phyloP scores from a whole-genome alignment of 2,329 filamentous ascomycete genomes.

The Fusarium paranaense region DNA sequence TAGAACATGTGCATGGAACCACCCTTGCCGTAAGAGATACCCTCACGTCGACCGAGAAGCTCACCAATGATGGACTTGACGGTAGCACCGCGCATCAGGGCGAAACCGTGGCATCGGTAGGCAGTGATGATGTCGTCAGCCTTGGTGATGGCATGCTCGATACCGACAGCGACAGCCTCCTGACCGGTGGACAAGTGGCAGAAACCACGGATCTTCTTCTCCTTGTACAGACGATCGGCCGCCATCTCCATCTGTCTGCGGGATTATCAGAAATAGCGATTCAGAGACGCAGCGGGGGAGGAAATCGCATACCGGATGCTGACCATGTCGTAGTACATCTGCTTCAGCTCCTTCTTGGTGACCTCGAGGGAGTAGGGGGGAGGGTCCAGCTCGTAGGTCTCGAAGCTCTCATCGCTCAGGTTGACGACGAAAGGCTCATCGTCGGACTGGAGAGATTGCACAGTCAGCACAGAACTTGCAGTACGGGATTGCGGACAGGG shows the following conservation, averaged over 20 bases:
- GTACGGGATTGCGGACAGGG: not conserved
- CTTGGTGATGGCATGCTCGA: slow-evolving; percentile 94
- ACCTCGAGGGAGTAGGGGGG: slow-evolving; percentile 92
- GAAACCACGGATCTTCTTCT: slow-evolving; percentile 99
- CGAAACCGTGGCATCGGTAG: slow-evolving; percentile 99
- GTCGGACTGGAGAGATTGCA: slow-evolving; percentile 74
- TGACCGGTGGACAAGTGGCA: slow-evolving; percentile 98
- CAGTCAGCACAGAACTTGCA: slow-evolving; percentile 28
- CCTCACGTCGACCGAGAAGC: slow-evolving; percentile 92
- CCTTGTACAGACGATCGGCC: slow-evolving; percentile 98
- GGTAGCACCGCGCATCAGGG: slow-evolving; percentile 92
- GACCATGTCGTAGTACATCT: slow-evolving; percentile 99
- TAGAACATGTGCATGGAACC: slow-evolving; percentile 99
- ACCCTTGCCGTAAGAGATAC: slow-evolving; percentile 98
- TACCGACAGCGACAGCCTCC: slow-evolving; percentile 96
- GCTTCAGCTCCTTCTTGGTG: slow-evolving; percentile 97
- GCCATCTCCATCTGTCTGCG: slow-evolving; percentile 99
- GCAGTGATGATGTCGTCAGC: slow-evolving; percentile 96
- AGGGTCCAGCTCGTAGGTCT: slow-evolving; percentile 98
- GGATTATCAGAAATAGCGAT: slow-evolving; percentile 46
- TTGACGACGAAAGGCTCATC: slow-evolving; percentile 92
- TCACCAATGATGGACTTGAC: slow-evolving; percentile 96
- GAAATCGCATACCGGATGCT: slow-evolving; percentile 77
- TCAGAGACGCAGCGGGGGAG: not conserved
- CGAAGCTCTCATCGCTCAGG: slow-evolving; percentile 98